A percentile compares a stretch with the other conserved stretches of the same genome.
Conservation (phyloP, 1,139 yeast genomes). For the Zygoascus hellenicus region DNA sequence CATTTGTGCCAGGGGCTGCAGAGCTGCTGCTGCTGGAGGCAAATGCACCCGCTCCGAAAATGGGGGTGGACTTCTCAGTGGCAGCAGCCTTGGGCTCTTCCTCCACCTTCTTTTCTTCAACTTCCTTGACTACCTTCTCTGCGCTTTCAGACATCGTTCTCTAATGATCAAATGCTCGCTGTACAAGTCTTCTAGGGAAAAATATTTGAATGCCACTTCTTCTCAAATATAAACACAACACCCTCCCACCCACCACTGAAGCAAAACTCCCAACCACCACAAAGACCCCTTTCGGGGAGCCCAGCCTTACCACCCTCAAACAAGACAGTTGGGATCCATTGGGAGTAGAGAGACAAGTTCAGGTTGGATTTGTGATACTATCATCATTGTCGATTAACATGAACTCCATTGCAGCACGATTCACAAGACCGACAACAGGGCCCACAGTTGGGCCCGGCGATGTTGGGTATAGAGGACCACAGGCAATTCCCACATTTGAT, state of each 20-base stretch:
- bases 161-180: no score
- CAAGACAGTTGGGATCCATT: no score
- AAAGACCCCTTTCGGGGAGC: no score
- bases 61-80: slow-evolving; percentile 17
- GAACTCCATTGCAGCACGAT: slow-evolving; percentile 6
- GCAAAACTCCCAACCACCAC: no score
- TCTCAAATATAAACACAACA: no score
- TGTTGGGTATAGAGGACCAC: background rate
- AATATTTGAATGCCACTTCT: no score
- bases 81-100: slow-evolving; percentile 17
- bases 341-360: no score
- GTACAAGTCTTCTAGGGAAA: no score
- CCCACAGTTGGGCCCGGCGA: background rate
- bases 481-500: slow-evolving; percentile 49
- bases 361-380: no score
- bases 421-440: slow-evolving; percentile 3
- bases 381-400: background rate
- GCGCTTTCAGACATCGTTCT: slow-evolving; percentile 9
- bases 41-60: slow-evolving; percentile 23
- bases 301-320: no score
- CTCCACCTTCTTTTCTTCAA: slow-evolving; percentile 15
- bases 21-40: slow-evolving; percentile 51
- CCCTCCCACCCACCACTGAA: no score
- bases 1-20: slow-evolving; percentile 48
- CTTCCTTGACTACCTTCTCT: slow-evolving; percentile 8